Percentiles rank a stretch among this genome's conserved stretches.
Conservation (phyloP, 139 green algal genomes). For the Axilococcus clingmanii region DNA sequence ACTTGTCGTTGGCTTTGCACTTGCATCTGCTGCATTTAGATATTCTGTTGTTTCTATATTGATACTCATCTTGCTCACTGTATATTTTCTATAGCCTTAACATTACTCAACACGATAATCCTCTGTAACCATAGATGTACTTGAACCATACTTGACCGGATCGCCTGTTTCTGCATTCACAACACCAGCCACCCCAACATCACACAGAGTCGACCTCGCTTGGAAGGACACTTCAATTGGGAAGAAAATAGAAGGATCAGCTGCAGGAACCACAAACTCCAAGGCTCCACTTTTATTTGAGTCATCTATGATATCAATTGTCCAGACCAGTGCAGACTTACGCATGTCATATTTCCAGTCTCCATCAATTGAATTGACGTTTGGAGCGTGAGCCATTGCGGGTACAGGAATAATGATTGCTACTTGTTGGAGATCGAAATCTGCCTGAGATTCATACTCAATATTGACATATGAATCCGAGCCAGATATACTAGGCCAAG, state of each 20-base stretch:
- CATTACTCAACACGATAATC: conserved; percentile 49
- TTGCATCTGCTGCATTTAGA: conserved; percentile 4
- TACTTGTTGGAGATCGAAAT: conserved; percentile 87
- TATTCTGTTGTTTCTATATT: conserved; percentile 8
- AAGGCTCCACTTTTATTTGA: conserved; percentile 78
- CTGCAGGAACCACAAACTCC: conserved; percentile 87
- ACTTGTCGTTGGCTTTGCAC: conserved; percentile 2
- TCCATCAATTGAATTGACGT: conserved; percentile 58
- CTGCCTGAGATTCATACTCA: conserved; percentile 84
- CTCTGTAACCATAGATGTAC: conserved; percentile 40
- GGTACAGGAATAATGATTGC: conserved; percentile 84
- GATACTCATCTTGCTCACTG: not conserved
- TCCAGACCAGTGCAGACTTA: conserved; percentile 64
- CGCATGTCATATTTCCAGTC: conserved; percentile 78
- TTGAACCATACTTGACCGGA: conserved; percentile 57
- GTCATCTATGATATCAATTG: conserved; percentile 84
- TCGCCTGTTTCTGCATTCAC: conserved; percentile 32
- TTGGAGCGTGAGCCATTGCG: conserved; percentile 10
- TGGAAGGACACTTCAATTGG: conserved; percentile 69
- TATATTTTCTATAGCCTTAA: not conserved
- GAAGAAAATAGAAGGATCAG: conserved; percentile 78
- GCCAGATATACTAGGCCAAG: conserved; percentile 81
- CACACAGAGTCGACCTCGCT: conserved; percentile 61
- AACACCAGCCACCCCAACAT: conserved; percentile 58
- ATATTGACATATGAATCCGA: conserved; percentile 93